A percentile compares a stretch with the other conserved stretches of the same genome.
Conservation (phyloP, 352 stramenopile species). For the Pythium scleroteichum region DNA sequence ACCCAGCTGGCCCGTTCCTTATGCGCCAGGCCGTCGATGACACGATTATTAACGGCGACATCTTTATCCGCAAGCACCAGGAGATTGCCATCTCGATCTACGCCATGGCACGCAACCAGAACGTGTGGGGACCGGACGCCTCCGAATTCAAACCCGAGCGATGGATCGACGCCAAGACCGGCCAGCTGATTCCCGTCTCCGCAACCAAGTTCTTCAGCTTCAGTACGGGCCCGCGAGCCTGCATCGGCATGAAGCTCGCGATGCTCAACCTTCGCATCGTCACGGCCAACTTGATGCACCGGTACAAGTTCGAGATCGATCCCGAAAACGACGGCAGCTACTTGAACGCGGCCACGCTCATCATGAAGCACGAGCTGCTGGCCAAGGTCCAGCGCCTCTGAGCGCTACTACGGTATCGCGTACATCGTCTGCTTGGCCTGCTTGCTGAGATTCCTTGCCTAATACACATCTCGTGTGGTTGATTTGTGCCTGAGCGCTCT, state of each 20-base stretch:
- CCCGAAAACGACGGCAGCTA: slow-evolving; percentile 12
- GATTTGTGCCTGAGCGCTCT: too few species aligned
- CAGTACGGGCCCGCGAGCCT: slow-evolving; percentile 43
- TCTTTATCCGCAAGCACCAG: slow-evolving; percentile 29
- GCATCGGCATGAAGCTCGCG: slow-evolving; percentile 44
- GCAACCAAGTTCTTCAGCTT: slow-evolving; percentile 41
- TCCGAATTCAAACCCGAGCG: slow-evolving; percentile 33
- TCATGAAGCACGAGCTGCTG: slow-evolving; percentile 21
- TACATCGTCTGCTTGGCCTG: too few species aligned
- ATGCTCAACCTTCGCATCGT: slow-evolving; percentile 18
- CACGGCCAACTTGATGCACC: slow-evolving; percentile 15
- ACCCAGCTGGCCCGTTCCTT: slow-evolving; percentile 58
- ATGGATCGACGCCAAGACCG: slow-evolving; percentile 35
- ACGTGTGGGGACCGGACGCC: slow-evolving; percentile 16
- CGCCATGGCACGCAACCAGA: slow-evolving; percentile 32
- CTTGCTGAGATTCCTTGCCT: too few species aligned
- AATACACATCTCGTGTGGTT: too few species aligned
- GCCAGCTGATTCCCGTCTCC: slow-evolving; percentile 14
- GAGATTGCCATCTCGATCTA: slow-evolving; percentile 33
- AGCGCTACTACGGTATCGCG: too few species aligned
- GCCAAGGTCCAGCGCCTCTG: slow-evolving; percentile 1
- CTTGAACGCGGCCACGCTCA: slow-evolving; percentile 9
- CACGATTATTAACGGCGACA: slow-evolving; percentile 38
- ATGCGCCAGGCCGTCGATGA: slow-evolving; percentile 58
- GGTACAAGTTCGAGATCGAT: slow-evolving; percentile 21